Evolutionary conservation across 306 rosid species (phyloP), one percentile per base, ranked within the genome.

Genomic region (Vicia sativa): DNA sequence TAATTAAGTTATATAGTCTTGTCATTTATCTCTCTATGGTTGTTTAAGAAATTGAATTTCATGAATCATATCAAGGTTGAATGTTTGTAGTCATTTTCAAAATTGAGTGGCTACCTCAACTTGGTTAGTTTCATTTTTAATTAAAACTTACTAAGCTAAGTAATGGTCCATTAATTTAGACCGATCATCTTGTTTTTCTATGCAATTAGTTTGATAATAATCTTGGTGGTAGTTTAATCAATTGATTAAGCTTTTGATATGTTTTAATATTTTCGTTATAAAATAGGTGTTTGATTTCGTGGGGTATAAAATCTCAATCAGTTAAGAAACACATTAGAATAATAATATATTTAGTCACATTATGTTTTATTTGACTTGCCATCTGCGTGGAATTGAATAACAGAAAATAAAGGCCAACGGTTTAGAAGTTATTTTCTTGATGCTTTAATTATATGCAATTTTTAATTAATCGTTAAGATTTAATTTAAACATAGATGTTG

Each of bases 301-400:
- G 89, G 89, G 87, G 82, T 83, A 80, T 85, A 78, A 80, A 88
- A 83, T 85, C 82, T 85, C 81, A 85, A 80, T 77, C 83, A 76
- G 85, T 80, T 76, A 83, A 91, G 96, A 80, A 89, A 85, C 79
- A 49, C 57, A 74, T 37, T 50, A 75, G 54, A 69, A 41, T 60
- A 73, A 64, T 43, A 74, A 16, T 44, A 41, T 39, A 62, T 5
- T 5, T 5, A 5, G 34, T 57, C 14, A 68, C 38, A 25, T 11
- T 55, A 63, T 72, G 73, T 63, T 82, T 60, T 43, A 65, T 89
- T 81, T 87, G 91, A 89, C 93, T 71, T 61, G 80, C 76, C 89
- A 80, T 85, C 87, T 78, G 79, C 79, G 75, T 79, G 87, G 80
- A 80, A 74, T 70, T 62, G 70, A 79, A 76, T 64, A 76, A 80